These are phyloP conservation scores for Gracilaria vermiculophylla DNA, from an alignment of 23 red algal species.

Conservation along the genomic window DNA sequence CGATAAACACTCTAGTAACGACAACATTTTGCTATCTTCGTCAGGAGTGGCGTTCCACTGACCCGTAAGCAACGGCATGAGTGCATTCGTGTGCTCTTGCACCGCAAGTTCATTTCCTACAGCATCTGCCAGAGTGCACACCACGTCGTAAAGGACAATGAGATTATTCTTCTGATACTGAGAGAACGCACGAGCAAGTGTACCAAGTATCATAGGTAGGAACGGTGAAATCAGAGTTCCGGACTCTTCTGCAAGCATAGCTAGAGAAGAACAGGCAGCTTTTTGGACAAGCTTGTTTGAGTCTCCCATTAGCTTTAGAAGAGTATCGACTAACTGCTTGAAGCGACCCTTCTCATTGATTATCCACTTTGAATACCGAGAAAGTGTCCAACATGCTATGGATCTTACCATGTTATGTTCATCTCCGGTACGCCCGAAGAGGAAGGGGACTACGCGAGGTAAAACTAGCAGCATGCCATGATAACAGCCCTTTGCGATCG, in stretches of 20 bases:
- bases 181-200: slow-evolving; percentile 68
- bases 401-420: slow-evolving; percentile 73
- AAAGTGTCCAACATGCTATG: slow-evolving; percentile 85
- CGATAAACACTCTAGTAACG: slow-evolving; percentile 80
- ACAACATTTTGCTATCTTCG: slow-evolving; percentile 65
- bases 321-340: slow-evolving; percentile 50
- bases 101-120: slow-evolving; percentile 70
- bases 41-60: slow-evolving; percentile 79
- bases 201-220: slow-evolving; percentile 49
- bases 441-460: slow-evolving; percentile 55
- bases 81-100: slow-evolving; percentile 36
- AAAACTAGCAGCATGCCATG: slow-evolving; percentile 62
- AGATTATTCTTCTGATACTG: slow-evolving; percentile 80
- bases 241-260: slow-evolving; percentile 68
- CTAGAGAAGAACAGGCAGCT: slow-evolving; percentile 86
- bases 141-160: slow-evolving; percentile 71
- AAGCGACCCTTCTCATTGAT: slow-evolving; percentile 30
- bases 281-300: slow-evolving; percentile 83
- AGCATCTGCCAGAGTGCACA: slow-evolving; percentile 70
- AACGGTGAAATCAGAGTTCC: slow-evolving; percentile 58
- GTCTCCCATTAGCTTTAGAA: slow-evolving; percentile 69
- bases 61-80: slow-evolving; percentile 68
- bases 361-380: slow-evolving; percentile 85
- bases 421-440: slow-evolving; percentile 58
- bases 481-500: slow-evolving; percentile 83